Percentiles rank a stretch among this genome's conserved stretches.
phyloP scores from a whole-genome alignment of 2,329 filamentous ascomycete species.

The Periconia digitata region DNA sequence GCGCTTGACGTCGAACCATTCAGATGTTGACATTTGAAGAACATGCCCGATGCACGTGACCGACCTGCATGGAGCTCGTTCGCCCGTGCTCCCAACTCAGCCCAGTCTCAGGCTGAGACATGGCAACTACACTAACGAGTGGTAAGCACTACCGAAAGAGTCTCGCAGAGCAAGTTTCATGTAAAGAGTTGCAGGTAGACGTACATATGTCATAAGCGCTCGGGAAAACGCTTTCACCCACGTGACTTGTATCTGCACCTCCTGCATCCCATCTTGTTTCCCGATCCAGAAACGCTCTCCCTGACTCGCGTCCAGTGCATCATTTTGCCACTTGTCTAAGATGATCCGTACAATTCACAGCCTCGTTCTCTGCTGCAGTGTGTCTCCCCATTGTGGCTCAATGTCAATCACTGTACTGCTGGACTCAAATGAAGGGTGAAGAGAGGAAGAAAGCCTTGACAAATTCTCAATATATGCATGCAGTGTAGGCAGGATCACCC shows the following conservation, averaged over 20 bases:
- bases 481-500: neutral
- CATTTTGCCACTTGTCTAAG: neutral
- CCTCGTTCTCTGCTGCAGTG: too few species aligned
- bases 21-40: neutral
- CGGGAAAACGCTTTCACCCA: neutral
- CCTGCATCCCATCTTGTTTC: neutral
- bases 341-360: too few species aligned
- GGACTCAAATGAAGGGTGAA: too few species aligned
- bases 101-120: slow-evolving; percentile 2
- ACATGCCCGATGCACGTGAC: slow-evolving; percentile 1
- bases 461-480: too few species aligned
- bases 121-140: neutral
- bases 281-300: neutral
- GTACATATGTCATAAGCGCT: neutral
- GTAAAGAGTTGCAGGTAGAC: neutral
- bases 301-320: too few species aligned
- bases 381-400: too few species aligned
- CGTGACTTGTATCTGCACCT: neutral
- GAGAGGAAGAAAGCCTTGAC: neutral
- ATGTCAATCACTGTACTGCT: too few species aligned
- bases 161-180: neutral
- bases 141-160: neutral
- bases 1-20: slow-evolving; percentile 1
- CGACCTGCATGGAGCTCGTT: neutral
- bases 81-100: neutral